Base-by-base conservation (phyloP, 768 basidiomycete genomes). In the Leucosporidium creatinivorum region DNA sequence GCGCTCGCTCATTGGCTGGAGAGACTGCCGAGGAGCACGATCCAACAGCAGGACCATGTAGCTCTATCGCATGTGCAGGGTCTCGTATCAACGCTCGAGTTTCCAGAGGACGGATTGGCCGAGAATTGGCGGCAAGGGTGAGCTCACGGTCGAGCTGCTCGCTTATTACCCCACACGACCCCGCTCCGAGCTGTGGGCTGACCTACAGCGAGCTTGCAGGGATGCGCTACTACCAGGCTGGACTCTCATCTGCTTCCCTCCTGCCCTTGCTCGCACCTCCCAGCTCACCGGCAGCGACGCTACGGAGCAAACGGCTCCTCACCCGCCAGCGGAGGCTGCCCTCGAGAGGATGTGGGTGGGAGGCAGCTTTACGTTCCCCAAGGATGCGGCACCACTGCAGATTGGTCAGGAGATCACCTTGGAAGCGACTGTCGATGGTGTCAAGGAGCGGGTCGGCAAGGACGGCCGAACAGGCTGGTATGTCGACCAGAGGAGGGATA, bases 301-400 rank as follows among this genome's bases (percentile, higher is more conserved):
- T 4, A 58, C 57, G 33, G 57, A 58, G 13, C 23, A 13, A 13
- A 33, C 36, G 1, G 12, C 57, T n/a, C 36, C n/a, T n/a, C 57
- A 39, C 39, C 57, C 31, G 28, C 36, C 57, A 1, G 31, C 30
- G 18, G 13, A 13, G 8, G 15, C 39, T 8, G 31, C 17, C 17
- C 57, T 58, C 36, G 57, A 58, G 21, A 19, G 57, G 5, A 58
- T 58, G 57, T 58, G 57, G 57, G 57, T 58, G 9, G 30, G 30
- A 10, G 57, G 57, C 1, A 33, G 21, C 33, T 58, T 36, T 23
- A 36, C 33, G 23, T 58, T 58, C 15, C 12, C 30, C 54, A 30
- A 15, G 28, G 56, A 23, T 17, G 36, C 21, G 1, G 4, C 52
- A n/a, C 33, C 21, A 23, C 57, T 58, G 23, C 36, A 36, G 5